These are phyloP conservation scores for Colletotrichum sp. DNA, from an alignment of 2,329 filamentous ascomycete species.

Conservation along the genomic window DNA sequence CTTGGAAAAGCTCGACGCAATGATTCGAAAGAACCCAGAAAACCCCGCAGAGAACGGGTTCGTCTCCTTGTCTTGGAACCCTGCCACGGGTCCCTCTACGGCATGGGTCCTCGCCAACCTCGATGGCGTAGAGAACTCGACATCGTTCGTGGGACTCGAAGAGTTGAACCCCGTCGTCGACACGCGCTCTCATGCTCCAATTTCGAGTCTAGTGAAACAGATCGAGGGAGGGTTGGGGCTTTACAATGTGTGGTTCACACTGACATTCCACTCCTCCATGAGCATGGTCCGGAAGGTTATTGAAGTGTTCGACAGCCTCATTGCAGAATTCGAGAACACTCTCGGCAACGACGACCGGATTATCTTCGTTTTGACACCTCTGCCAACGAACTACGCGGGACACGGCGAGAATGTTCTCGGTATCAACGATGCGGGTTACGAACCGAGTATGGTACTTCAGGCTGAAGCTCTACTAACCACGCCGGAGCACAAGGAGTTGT, in stretches of 20 bases:
- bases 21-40: not conserved
- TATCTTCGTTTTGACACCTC: constrained; percentile 3
- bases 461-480: constrained; percentile 19
- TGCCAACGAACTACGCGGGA: constrained; percentile 1
- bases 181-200: not conserved
- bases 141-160: not conserved
- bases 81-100: not conserved
- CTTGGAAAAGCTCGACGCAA: not conserved
- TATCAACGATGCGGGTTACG: not conserved
- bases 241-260: constrained; percentile 3
- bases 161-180: not conserved
- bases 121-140: not conserved
- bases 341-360: not conserved
- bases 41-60: not conserved
- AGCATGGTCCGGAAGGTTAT: not conserved
- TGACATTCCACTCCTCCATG: not conserved
- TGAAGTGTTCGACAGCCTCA: not conserved
- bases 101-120: not conserved
- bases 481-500: constrained; percentile 29
- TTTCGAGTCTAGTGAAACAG: not conserved
- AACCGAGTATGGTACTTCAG: not conserved
- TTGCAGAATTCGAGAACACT: not conserved
- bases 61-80: not conserved
- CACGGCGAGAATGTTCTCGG: not conserved
- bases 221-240: not conserved